phyloP scores from a whole-genome alignment of 2,329 filamentous ascomycete species.

The Aspergillus fijiensis region DNA sequence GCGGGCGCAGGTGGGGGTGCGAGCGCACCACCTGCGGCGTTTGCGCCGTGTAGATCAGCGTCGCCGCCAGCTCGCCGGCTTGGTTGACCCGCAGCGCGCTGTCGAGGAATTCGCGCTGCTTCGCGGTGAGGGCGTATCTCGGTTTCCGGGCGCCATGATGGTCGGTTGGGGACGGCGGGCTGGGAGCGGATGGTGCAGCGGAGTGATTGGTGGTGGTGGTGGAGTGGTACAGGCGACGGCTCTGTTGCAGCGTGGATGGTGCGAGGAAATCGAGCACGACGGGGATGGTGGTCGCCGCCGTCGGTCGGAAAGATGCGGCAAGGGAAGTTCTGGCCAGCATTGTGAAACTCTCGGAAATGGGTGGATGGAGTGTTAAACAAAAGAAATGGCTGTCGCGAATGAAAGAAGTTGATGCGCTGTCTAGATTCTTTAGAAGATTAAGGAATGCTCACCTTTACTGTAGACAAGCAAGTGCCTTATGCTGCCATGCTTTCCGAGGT shows the following conservation, averaged over 20 bases:
- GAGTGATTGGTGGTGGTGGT: conserved; percentile 30
- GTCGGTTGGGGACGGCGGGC: neutral
- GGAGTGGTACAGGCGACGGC: conserved; percentile 25
- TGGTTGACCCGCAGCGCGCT: conserved; percentile 92
- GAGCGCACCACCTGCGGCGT: conserved; percentile 74
- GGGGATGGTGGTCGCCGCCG: conserved; percentile 17
- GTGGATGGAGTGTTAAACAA: neutral
- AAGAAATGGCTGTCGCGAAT: neutral
- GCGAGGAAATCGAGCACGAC: conserved; percentile 40
- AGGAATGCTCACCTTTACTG: no score
- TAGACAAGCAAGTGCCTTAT: neutral
- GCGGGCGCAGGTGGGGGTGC: conserved; percentile 80
- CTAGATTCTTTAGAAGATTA: neutral
- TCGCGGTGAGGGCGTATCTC: conserved; percentile 61
- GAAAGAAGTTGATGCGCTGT: neutral
- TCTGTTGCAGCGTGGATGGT: conserved; percentile 26
- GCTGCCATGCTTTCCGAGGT: conserved; percentile 14
- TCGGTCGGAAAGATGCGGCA: conserved; percentile 14
- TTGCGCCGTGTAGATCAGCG: conserved; percentile 88
- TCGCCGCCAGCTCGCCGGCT: conserved; percentile 94
- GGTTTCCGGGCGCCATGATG: conserved; percentile 26
- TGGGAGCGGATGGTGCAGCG: conserved; percentile 22
- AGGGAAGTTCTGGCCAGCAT: conserved; percentile 24
- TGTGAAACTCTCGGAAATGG: conserved; percentile 10
- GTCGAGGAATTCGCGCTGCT: conserved; percentile 73